Conservation (phyloP, 768 basidiomycete species). For the Auricularia heimuer region DNA sequence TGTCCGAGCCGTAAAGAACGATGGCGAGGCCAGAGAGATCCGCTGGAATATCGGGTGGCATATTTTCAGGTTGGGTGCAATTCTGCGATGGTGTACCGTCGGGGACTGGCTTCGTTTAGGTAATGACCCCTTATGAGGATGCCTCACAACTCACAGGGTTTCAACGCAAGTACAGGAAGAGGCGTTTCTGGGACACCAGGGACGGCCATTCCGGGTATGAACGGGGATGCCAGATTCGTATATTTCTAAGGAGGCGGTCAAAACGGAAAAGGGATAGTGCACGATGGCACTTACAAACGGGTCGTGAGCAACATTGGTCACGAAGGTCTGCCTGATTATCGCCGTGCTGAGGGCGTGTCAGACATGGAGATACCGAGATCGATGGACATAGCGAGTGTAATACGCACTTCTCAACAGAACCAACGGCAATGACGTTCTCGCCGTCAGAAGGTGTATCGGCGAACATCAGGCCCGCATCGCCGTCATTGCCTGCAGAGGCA, state of each 20-base stretch:
- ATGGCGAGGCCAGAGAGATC: not conserved
- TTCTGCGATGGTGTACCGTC: not conserved
- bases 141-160: not conserved
- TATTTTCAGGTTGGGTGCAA: not conserved
- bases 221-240: not conserved
- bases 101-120: not conserved
- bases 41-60: not conserved
- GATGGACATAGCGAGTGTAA: not conserved
- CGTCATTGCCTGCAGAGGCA: constrained; percentile 2
- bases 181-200: not conserved
- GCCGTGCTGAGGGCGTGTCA: not conserved
- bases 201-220: not conserved
- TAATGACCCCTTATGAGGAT: not conserved
- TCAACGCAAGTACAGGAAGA: not conserved
- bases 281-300: not conserved
- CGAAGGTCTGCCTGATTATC: not conserved
- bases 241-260: not conserved
- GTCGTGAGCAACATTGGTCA: not conserved
- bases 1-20: not conserved
- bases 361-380: not conserved
- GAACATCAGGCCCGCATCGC: constrained; percentile 2
- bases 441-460: not conserved
- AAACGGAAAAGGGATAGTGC: not conserved
- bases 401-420: constrained; percentile 8
- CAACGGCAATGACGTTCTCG: constrained; percentile 5